Evolutionary conservation across 805 yeast genomes (phyloP).

Genomic region (Isabelozyma pseudorhagii): DNA sequence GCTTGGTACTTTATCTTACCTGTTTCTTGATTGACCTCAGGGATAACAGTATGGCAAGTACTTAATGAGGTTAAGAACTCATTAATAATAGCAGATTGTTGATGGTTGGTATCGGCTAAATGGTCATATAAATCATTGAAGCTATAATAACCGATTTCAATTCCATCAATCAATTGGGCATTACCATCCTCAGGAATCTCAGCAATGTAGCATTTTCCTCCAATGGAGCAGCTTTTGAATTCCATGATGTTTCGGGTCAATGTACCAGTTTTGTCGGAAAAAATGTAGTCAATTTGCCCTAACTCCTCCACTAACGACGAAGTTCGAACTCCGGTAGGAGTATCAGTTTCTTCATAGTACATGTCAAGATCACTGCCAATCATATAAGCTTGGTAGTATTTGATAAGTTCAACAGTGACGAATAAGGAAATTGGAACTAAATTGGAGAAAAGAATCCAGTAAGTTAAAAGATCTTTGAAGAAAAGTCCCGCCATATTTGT

Average conservation of each 20-base stretch:
- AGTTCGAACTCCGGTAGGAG: slow-evolving; percentile 93
- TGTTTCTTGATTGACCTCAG: slow-evolving; percentile 61
- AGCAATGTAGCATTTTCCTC: slow-evolving; percentile 83
- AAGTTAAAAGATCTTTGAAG: slow-evolving; percentile 84
- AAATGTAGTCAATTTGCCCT: slow-evolving; percentile 94
- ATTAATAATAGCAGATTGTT: slow-evolving; percentile 50
- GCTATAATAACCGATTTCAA: slow-evolving; percentile 74
- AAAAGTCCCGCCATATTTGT: slow-evolving; percentile 68
- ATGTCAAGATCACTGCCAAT: slow-evolving; percentile 93
- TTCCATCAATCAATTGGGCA: slow-evolving; percentile 69
- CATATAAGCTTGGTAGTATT: slow-evolving; percentile 91
- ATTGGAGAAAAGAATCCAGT: slow-evolving; percentile 94
- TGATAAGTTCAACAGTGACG: slow-evolving; percentile 94
- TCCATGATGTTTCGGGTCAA: slow-evolving; percentile 96
- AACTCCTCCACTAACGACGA: slow-evolving; percentile 94
- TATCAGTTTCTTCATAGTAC: slow-evolving; percentile 83
- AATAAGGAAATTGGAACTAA: slow-evolving; percentile 96
- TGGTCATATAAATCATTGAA: slow-evolving; percentile 60
- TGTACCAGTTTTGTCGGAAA: slow-evolving; percentile 97
- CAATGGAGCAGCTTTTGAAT: slow-evolving; percentile 89
- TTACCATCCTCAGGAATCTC: slow-evolving; percentile 89
- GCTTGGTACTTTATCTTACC: slow-evolving; percentile 90
- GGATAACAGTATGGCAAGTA: slow-evolving; percentile 96
- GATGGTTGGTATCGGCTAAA: slow-evolving; percentile 39
- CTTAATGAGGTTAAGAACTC: slow-evolving; percentile 82